These are phyloP conservation scores for Fusarium albosuccineum DNA, from an alignment of 2,329 filamentous ascomycete genomes.

Conservation along the genomic window DNA sequence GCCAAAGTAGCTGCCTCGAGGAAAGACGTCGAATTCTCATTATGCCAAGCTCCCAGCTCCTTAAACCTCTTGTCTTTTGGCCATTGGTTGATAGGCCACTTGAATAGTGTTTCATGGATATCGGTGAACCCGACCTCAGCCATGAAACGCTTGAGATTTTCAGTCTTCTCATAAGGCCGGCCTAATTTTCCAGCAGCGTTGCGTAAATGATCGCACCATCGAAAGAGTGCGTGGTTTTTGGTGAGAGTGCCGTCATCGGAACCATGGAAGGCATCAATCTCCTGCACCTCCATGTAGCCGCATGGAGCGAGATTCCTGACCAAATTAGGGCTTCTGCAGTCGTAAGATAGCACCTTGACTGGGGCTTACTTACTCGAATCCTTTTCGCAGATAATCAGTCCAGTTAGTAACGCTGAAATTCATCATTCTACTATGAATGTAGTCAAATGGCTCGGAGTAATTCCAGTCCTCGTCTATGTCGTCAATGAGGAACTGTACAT, in stretches of 20 bases:
- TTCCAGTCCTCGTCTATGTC: constrained; percentile 1
- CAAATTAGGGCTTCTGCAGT: not conserved
- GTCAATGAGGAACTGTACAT: constrained; percentile 1
- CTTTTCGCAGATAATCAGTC: not conserved
- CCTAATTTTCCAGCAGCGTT: not conserved
- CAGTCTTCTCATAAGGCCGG: not conserved
- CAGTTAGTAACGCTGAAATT: constrained; percentile 1
- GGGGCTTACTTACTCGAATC: not conserved
- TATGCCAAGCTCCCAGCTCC: not conserved
- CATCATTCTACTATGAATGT: constrained; percentile 3
- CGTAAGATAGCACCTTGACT: accelerated
- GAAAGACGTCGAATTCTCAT: not conserved
- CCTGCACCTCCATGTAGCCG: not conserved
- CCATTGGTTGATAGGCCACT: constrained; percentile 5
- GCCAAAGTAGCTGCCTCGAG: constrained; percentile 1
- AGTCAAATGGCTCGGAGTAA: not conserved
- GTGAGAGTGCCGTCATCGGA: not conserved
- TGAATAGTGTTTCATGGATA: not conserved
- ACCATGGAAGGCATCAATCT: not conserved
- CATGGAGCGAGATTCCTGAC: not conserved
- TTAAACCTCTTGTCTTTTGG: constrained; percentile 2
- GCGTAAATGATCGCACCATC: not conserved
- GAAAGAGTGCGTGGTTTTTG: not conserved
- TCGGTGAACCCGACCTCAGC: not conserved
- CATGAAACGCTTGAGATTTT: not conserved